These are phyloP conservation scores for Lotus japonicus DNA, from an alignment of 306 rosid genomes.

Conservation along the genomic window DNA sequence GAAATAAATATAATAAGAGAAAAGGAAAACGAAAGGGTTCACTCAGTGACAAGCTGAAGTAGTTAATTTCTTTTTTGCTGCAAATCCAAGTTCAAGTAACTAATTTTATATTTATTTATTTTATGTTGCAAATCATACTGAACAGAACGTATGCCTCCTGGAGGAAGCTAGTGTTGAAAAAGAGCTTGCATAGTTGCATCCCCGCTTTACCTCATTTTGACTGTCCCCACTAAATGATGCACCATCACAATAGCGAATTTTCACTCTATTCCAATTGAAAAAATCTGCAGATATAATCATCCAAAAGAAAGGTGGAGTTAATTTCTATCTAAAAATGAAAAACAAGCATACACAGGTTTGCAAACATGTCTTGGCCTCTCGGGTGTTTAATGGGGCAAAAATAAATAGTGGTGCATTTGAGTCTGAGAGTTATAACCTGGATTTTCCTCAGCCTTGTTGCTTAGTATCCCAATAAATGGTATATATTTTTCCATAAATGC, in stretches of 20 bases:
- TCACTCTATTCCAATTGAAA: conserved; percentile 79
- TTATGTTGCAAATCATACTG: neutral
- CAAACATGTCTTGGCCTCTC: neutral
- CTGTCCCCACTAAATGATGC: conserved; percentile 85
- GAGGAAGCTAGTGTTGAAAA: neutral
- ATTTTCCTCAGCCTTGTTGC: conserved; percentile 65
- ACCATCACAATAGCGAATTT: conserved; percentile 88
- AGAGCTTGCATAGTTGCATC: neutral
- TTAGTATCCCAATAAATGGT: conserved; percentile 72
- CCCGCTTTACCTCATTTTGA: conserved; percentile 42
- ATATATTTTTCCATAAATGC: conserved; percentile 65
- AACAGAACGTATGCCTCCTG: neutral
- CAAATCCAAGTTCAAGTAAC: no score
- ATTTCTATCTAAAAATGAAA: conserved; percentile 5
- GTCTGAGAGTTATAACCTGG: conserved; percentile 44
- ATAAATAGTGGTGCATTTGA: neutral
- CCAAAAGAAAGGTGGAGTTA: neutral
- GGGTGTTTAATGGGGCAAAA: neutral
- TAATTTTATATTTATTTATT: neutral
- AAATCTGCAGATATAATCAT: conserved; percentile 48
- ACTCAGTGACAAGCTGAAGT: neutral
- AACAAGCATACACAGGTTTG: neutral
- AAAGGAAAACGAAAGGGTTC: neutral
- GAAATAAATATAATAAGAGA: neutral
- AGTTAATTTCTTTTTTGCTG: neutral